Base-by-base conservation (phyloP, 2,329 filamentous ascomycete species). In the Cyphellophora attinorum region DNA sequence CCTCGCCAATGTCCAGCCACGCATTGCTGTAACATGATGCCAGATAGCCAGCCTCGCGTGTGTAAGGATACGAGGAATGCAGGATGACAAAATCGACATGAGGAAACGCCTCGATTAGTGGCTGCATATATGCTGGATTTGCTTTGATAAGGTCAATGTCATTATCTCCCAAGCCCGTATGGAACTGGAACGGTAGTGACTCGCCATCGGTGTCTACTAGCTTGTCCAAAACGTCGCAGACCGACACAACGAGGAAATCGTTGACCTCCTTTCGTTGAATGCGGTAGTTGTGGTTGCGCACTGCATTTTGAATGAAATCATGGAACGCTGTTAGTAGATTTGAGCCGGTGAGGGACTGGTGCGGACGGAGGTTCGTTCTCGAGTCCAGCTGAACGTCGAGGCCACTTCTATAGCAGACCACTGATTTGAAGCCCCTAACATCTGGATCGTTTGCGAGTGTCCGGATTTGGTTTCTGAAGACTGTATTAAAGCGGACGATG, bases 51-150 rank as follows among this genome's bases (percentile, higher is more conserved):
- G 80, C 74, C 57, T 91, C 82, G 23, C 78, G 71, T 0, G 79
- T 85, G 51, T 81, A 91, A 0, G 85, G 85, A 53, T 93, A 93
- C 2, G 82, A 74, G 0, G 84, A 78, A 52, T 93, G 84, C 2
- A 93, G 69, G 6, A 93, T 61, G 2, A 93, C 79, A 35, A 93
- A 79, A 0, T 81, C 79, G 0, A 89, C 74, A 0, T 65, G 64
- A 0, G 80, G 72, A 46, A 81, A 86, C 13, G 68, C 61, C 25
- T 76, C 70, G 45, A 91, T 84, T 38, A 93, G 73, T 0, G 68
- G 61, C 50, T 93, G 83, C 15, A 93, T 61, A 47, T 82, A 77
- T 1, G 82, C 74, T 1, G 85, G 84, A 27, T 85, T 89, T 0
- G 83, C 72, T 33, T 70, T 72, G 3, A 74, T 61, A 16, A 93